Evolutionary conservation across 805 yeast genomes (phyloP), one percentile per base, ranked within the genome.

Genomic region (Kodamaea kakaduensis): DNA sequence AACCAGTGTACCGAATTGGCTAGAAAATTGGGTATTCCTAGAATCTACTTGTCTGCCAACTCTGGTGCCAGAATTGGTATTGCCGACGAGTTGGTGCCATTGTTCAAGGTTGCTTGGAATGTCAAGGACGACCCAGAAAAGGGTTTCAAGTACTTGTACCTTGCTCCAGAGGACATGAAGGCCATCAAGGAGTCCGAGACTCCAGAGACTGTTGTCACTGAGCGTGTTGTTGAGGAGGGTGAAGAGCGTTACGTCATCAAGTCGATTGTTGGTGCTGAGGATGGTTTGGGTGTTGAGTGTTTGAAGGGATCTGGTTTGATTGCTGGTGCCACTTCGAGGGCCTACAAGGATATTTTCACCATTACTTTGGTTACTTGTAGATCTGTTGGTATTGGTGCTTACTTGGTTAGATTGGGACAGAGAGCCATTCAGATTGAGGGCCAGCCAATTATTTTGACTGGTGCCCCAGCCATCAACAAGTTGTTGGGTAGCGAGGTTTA

Each of bases 301-400:
- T 78, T 93, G 64, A 81, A 81, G 67, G 99, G 99, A 25, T 90
- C 97, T 37, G 99, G 97, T 69, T 73, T 93, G 56, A 93, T 93
- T 67, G 99, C 99, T 15, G 99, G 99, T 65, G 96, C 95, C 18
- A 93, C 99, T 31, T 85, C 97, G 9, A 81, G 87, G 60, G 98
- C 98, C 14, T 93, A 93, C 77, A 84, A 85, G 61, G 99, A 93
- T 58, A 93, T 93, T 44, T 93, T 93, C 72, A 93, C 99, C 14
- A 78, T 89, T 41, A 90, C 98, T n/a, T 73, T 93, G 61, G 98
- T 93, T 37, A 93, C 98, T n/a, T 89, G 97, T 71, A 82, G 99
- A 75, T 89, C 97, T 34, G 99, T 93, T 54, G 99, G 99, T 81
- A 93, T 93, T 61, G 99, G 99, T 72, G 99, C 99, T 30, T 93